phyloP scores from a whole-genome alignment of 208 protist genomes.

The Leptomonas seymouri region DNA sequence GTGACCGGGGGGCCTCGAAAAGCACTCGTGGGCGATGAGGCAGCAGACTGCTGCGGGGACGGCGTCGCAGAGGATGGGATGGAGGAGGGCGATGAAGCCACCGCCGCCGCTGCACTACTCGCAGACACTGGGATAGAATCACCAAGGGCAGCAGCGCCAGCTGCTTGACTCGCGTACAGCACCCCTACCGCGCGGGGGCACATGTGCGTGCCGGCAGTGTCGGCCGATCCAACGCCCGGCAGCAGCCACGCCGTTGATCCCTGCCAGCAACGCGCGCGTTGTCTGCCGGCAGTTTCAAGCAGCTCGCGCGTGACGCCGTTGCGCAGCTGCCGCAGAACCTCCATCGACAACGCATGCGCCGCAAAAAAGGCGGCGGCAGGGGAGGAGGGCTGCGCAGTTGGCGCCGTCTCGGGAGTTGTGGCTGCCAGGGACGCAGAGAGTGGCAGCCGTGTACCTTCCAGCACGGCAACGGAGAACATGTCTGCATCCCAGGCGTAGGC shows the following conservation, averaged over 20 bases:
- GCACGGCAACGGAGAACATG: conserved; percentile 77
- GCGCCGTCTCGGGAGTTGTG: neutral
- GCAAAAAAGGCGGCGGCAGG: conserved; percentile 21
- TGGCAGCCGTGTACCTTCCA: conserved; percentile 30
- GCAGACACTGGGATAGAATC: neutral
- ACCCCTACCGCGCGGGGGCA: conserved; percentile 31
- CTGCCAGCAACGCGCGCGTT: conserved; percentile 40
- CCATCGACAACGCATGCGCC: conserved; percentile 38
- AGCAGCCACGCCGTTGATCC: conserved; percentile 47
- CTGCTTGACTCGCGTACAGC: conserved; percentile 31
- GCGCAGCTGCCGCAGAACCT: conserved; percentile 67
- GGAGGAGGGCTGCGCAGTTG: neutral
- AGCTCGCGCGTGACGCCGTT: conserved; percentile 49
- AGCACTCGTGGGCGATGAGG: neutral
- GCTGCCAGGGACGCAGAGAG: neutral
- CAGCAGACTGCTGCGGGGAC: neutral
- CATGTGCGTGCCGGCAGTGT: conserved; percentile 26
- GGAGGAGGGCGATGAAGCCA: neutral
- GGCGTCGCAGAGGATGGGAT: neutral
- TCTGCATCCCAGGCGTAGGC: conserved; percentile 75
- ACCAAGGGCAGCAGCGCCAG: conserved; percentile 11
- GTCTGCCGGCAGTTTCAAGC: conserved; percentile 40
- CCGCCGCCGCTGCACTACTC: neutral
- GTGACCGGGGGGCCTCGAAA: conserved; percentile 21
- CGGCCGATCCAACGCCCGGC: conserved; percentile 21